A percentile compares a stretch with the other conserved stretches of the same genome.
Evolutionary conservation across 495 filamentous ascomycete genomes (phyloP).

Genomic region (Penicillium taxi): DNA sequence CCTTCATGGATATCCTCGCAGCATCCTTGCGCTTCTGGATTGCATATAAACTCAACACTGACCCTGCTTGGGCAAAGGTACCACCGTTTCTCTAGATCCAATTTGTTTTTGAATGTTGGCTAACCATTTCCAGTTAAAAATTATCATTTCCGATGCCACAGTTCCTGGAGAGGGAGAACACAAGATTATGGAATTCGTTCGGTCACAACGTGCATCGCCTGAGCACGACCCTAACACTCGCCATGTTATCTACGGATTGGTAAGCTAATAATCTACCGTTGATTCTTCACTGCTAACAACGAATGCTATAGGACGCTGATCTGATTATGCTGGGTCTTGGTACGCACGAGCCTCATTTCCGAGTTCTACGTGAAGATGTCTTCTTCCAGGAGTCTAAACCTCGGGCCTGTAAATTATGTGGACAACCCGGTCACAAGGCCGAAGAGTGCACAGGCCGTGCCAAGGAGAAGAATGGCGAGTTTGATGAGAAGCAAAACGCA

Average conservation of each 20-base stretch:
- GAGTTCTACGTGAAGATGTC: constrained; percentile 94
- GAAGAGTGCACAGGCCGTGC: constrained; percentile 73
- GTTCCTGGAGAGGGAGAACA: constrained; percentile 98
- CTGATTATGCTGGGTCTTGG: constrained; percentile 97
- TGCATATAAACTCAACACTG: constrained; percentile 92
- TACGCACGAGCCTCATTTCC: constrained; percentile 96
- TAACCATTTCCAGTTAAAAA: constrained; percentile 57
- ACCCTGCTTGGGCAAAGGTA: constrained; percentile 89
- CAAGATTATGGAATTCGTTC: constrained; percentile 98
- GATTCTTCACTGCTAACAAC: constrained; percentile 12
- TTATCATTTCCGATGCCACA: constrained; percentile 96
- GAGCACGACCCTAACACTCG: constrained; percentile 94
- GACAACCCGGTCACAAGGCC: constrained; percentile 81
- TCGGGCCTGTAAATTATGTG: constrained; percentile 75
- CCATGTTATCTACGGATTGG: constrained; percentile 88
- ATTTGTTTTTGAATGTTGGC: constrained; percentile 1
- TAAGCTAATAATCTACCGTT: constrained; percentile 17
- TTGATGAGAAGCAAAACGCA: constrained; percentile 71
- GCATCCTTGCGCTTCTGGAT: constrained; percentile 91
- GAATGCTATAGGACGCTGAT: constrained; percentile 68
- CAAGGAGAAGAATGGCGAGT: constrained; percentile 78
- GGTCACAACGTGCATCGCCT: constrained; percentile 82
- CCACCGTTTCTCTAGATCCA: constrained; percentile 1
- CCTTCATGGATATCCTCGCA: constrained; percentile 97
- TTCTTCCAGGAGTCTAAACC: constrained; percentile 81